Percentiles rank a stretch among this genome's conserved stretches.
phyloP scores from a whole-genome alignment of 2,329 filamentous ascomycete genomes.

The Penicillium sp. region DNA sequence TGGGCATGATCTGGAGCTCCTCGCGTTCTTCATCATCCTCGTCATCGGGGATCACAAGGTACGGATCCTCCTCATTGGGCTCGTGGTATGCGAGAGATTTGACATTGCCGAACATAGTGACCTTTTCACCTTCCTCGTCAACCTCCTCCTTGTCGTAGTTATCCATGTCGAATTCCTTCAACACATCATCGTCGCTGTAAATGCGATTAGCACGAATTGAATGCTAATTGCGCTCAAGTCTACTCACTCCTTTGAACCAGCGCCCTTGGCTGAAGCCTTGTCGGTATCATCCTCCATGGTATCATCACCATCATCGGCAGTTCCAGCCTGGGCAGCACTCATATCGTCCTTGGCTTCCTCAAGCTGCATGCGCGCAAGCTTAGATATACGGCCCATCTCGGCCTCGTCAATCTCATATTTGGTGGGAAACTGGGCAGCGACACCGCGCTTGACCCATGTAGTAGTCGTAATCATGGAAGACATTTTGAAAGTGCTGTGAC shows the following conservation, averaged over 20 bases:
- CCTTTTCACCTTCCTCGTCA: slow-evolving; percentile 65
- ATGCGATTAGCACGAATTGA: slow-evolving; percentile 11
- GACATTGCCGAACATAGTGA: slow-evolving; percentile 94
- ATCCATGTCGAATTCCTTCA: slow-evolving; percentile 95
- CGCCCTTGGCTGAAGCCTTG: slow-evolving; percentile 21
- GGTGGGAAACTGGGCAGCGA: slow-evolving; percentile 71
- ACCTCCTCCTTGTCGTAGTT: slow-evolving; percentile 86
- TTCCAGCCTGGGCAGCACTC: slow-evolving; percentile 63
- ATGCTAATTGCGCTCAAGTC: neutral
- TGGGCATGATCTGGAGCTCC: slow-evolving; percentile 87
- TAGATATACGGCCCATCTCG: slow-evolving; percentile 73
- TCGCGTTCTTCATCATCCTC: slow-evolving; percentile 88
- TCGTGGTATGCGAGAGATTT: slow-evolving; percentile 92
- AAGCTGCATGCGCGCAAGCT: slow-evolving; percentile 73
- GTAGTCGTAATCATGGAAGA: slow-evolving; percentile 72
- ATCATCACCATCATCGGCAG: slow-evolving; percentile 35
- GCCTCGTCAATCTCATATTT: slow-evolving; percentile 74
- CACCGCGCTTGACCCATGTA: slow-evolving; percentile 73
- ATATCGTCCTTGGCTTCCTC: slow-evolving; percentile 90
- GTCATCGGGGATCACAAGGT: slow-evolving; percentile 81
- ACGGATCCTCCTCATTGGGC: slow-evolving; percentile 91
- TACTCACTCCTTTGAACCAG: slow-evolving; percentile 25
- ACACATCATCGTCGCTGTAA: slow-evolving; percentile 69
- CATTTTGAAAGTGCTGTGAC: slow-evolving; percentile 33
- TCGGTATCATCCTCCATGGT: slow-evolving; percentile 25